Evolutionary conservation across 2,329 filamentous ascomycete species (phyloP), one percentile per base, ranked within the genome.

Genomic region (Phialophora tarda): DNA sequence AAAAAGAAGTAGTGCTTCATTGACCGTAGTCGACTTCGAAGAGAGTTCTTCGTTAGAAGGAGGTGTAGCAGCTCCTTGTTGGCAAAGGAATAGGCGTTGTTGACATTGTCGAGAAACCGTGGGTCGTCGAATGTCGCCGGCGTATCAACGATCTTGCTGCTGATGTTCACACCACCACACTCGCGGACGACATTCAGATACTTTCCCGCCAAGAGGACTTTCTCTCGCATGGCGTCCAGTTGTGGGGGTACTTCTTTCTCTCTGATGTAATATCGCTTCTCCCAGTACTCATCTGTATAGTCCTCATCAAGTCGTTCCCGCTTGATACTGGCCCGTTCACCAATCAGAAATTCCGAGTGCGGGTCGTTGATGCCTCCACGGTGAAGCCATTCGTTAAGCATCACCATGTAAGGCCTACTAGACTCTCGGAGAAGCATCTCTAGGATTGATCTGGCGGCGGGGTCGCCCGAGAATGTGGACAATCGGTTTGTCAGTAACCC

Each of bases 1-100:
- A 99, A 88, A 83, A 99, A 99, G 82, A 98, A 99, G 81, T 99
- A 99, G 79, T 99, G 95, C 77, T 99, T 99, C 47, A 99, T 83
- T 14, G 94, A 98, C 54, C 90, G 88, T 64, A 99, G 84, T 44
- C 95, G 88, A 30, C 91, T 90, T 0, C 94, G 93, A 4, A 99
- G 85, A 12, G 91, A 91, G 76, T 99, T 95, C 6, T 95, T 95
- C 0, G 94, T 98, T 48, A 99, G 84, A 2, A 99, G 88, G 0
- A 99, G 85, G 67, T 93, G 90, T 80, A 99, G 89, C 24, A 99
- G 84, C 7, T 94, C 97, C 65, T 93, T 91, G 78, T 99, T 99
- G 62, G 95, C 95, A 76, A 97, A 91, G 0, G 94, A 93, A 74
- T 99, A 99, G 2, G 95, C 95, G 61, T 86, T 89, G 76, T 96